phyloP scores from a whole-genome alignment of 805 yeast genomes.

The Kregervanrija pseudodelftensis region DNA sequence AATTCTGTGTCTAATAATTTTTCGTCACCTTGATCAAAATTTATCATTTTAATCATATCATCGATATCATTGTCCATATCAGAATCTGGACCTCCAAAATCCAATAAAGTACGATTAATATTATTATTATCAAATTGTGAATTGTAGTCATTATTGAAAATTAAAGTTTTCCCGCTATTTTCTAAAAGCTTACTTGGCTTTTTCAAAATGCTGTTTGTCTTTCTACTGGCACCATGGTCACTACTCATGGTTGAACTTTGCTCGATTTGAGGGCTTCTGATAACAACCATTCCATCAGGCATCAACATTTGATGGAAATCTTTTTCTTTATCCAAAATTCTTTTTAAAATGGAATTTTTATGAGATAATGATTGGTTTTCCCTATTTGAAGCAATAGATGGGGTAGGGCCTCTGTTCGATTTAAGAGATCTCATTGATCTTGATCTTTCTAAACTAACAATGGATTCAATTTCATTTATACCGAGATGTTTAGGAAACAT shows the following conservation, averaged over 20 bases:
- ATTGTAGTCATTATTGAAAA: too few species aligned
- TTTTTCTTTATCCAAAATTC: slow-evolving; percentile 13
- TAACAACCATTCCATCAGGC: slow-evolving; percentile 42
- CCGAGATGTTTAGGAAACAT: slow-evolving; percentile 66
- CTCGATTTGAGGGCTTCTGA: slow-evolving; percentile 16
- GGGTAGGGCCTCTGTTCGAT: slow-evolving; percentile 6
- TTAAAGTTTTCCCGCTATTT: neutral
- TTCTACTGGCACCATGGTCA: slow-evolving; percentile 1
- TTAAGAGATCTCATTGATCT: slow-evolving; percentile 49
- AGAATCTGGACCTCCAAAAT: slow-evolving; percentile 2
- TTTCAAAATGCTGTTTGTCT: slow-evolving; percentile 11
- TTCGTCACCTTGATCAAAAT: slow-evolving; percentile 21
- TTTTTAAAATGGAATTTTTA: slow-evolving; percentile 21
- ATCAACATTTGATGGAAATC: slow-evolving; percentile 16
- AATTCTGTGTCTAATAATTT: slow-evolving; percentile 19
- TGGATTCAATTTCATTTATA: slow-evolving; percentile 64
- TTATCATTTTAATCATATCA: slow-evolving; percentile 25
- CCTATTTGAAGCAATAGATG: slow-evolving; percentile 6
- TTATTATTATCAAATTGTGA: too few species aligned
- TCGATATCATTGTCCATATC: slow-evolving; percentile 14
- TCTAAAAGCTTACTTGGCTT: neutral
- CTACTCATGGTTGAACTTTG: slow-evolving; percentile 1
- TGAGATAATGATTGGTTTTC: slow-evolving; percentile 8
- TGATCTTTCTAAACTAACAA: slow-evolving; percentile 64
- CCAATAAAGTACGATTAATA: neutral